These are phyloP conservation scores for Fusarium neocosmosporiellum DNA, from an alignment of 2,329 filamentous ascomycete genomes.

Conservation along the genomic window DNA sequence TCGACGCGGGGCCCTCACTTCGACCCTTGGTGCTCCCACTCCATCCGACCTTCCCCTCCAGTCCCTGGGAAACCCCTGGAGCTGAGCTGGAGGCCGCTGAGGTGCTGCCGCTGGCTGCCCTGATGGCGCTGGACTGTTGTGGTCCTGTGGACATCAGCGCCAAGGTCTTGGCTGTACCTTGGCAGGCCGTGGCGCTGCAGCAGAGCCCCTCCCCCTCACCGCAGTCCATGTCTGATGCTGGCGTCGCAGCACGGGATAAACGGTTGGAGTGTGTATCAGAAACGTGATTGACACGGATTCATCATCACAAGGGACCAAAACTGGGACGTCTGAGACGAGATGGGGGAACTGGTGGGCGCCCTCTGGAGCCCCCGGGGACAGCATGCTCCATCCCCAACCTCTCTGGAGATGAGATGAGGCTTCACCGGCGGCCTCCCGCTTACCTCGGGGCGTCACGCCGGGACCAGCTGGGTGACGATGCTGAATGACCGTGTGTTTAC, in stretches of 20 bases:
- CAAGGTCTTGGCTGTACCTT: conserved; percentile 25
- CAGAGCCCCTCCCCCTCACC: conserved; percentile 36
- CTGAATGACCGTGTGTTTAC: background rate
- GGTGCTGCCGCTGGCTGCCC: background rate
- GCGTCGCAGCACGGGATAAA: conserved; percentile 7
- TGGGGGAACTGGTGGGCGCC: conserved; percentile 15
- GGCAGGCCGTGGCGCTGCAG: conserved; percentile 34
- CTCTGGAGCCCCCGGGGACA: conserved; percentile 1
- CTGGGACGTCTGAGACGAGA: conserved; percentile 21
- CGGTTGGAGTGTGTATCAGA: background rate
- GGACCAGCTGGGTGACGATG: background rate
- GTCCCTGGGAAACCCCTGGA: conserved; percentile 21
- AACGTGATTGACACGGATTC: conserved; percentile 14
- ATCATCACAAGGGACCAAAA: conserved; percentile 23
- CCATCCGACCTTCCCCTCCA: background rate
- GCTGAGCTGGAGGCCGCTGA: conserved; percentile 30
- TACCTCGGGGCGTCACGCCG: conserved; percentile 7
- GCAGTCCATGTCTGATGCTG: conserved; percentile 16
- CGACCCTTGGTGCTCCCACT: conserved; percentile 8
- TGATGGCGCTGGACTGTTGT: background rate
- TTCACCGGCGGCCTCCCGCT: conserved; percentile 30
- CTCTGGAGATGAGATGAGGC: background rate
- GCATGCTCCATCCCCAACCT: conserved; percentile 14
- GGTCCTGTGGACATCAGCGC: conserved; percentile 8
- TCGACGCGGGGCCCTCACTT: conserved; percentile 13